These are phyloP conservation scores for Pythium oligandrum DNA, from an alignment of 352 stramenopile species.

Conservation along the genomic window DNA sequence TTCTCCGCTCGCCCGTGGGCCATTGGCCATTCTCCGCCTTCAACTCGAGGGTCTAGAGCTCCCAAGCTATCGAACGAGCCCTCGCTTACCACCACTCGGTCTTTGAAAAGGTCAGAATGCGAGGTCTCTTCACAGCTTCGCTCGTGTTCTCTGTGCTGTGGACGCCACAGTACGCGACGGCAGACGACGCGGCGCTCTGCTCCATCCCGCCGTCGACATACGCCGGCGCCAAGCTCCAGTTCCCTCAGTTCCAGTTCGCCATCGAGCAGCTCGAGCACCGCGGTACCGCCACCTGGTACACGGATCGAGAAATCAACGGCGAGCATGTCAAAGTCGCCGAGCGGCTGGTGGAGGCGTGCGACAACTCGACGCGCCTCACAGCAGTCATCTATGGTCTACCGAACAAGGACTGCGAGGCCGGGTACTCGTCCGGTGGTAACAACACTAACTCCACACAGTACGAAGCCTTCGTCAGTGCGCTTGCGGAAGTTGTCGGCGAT, in stretches of 20 bases:
- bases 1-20: background rate
- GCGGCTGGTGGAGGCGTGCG: constrained; percentile 32
- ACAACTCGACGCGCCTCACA: constrained; percentile 28
- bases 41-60: background rate
- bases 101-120: too few relatives aligned
- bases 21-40: background rate
- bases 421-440: constrained; percentile 33
- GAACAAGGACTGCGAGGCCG: constrained; percentile 68
- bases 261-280: constrained; percentile 44
- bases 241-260: constrained; percentile 38
- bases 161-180: background rate
- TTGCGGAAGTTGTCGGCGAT: constrained; percentile 31
- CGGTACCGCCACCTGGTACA: constrained; percentile 67
- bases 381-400: constrained; percentile 68
- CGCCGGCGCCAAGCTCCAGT: constrained; percentile 30
- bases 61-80: background rate
- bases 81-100: too few relatives aligned
- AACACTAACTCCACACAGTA: constrained; percentile 43
- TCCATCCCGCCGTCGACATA: constrained; percentile 41
- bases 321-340: constrained; percentile 32
- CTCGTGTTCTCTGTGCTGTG: background rate
- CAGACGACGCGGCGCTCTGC: constrained; percentile 36
- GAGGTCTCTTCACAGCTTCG: background rate
- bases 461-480: constrained; percentile 38
- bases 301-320: constrained; percentile 32